phyloP scores from a whole-genome alignment of 2,329 filamentous ascomycete genomes.

The Mariannaea elegans region DNA sequence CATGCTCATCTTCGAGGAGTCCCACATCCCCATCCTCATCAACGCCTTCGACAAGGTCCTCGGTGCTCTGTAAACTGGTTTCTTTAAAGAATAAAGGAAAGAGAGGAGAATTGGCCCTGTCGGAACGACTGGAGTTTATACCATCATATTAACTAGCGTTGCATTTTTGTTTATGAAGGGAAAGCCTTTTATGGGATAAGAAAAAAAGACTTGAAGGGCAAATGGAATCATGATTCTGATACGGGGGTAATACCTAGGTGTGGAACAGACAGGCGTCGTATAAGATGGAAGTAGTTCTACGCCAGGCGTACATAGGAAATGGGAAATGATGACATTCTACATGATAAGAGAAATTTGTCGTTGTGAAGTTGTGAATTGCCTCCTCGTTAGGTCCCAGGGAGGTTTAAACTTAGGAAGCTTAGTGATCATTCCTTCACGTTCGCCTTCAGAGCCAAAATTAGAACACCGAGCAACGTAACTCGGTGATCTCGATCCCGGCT shows the following conservation, averaged over 20 bases:
- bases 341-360: neutral
- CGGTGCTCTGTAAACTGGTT: slow-evolving; percentile 35
- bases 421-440: neutral
- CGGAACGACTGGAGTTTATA: slow-evolving; percentile 24
- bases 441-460: neutral
- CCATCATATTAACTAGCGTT: slow-evolving; percentile 39
- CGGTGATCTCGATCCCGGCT: slow-evolving; percentile 7
- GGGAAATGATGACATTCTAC: slow-evolving; percentile 26
- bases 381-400: neutral
- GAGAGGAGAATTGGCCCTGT: slow-evolving; percentile 14
- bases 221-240: slow-evolving; percentile 24
- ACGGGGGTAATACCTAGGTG: slow-evolving; percentile 33
- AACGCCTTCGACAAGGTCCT: slow-evolving; percentile 42
- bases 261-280: slow-evolving; percentile 34
- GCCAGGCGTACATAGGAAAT: slow-evolving; percentile 34
- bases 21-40: slow-evolving; percentile 59
- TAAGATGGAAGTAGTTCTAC: slow-evolving; percentile 33
- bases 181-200: slow-evolving; percentile 16
- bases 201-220: slow-evolving; percentile 20
- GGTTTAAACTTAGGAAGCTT: neutral
- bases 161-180: slow-evolving; percentile 32
- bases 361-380: neutral
- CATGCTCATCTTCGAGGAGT: slow-evolving; percentile 83
- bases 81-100: neutral
- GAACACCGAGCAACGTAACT: neutral